Conservation (phyloP, 805 yeast species). For the Lipomyces anomalus region DNA sequence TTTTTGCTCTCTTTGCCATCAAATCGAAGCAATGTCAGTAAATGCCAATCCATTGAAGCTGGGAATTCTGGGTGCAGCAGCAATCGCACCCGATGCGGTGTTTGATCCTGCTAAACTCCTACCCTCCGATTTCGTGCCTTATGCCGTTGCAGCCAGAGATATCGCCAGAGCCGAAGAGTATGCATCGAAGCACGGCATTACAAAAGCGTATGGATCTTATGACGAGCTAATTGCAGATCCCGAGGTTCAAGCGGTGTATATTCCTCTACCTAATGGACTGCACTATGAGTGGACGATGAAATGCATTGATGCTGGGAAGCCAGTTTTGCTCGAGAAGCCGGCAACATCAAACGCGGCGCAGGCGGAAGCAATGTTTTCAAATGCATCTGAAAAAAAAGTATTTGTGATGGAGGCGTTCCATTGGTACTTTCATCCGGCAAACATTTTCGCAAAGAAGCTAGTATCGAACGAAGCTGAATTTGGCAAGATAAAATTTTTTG, state of each 20-base stretch:
- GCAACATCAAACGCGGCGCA: constrained; percentile 16
- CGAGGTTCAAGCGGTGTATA: constrained; percentile 15
- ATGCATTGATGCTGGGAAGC: constrained; percentile 13
- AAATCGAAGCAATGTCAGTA: no score
- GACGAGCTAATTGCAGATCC: constrained; percentile 15
- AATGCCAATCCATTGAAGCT: constrained; percentile 12
- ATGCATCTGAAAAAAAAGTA: constrained; percentile 9
- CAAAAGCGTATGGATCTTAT: constrained; percentile 11
- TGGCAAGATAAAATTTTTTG: constrained; percentile 9
- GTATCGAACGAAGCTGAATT: no score
- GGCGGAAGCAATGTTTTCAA: constrained; percentile 10
- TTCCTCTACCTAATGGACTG: constrained; percentile 21
- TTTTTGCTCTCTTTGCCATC: no score
- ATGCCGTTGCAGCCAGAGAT: constrained; percentile 18
- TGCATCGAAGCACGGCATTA: constrained; percentile 13
- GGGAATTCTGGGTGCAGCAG: constrained; percentile 21
- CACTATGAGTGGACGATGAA: constrained; percentile 23
- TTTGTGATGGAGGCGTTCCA: constrained; percentile 19
- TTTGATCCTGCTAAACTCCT: constrained; percentile 14
- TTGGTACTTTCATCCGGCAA: constrained; percentile 22
- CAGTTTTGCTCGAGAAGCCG: constrained; percentile 22
- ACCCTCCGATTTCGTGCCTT: constrained; percentile 9
- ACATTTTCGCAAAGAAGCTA: constrained; percentile 7
- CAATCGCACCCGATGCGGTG: constrained; percentile 17
- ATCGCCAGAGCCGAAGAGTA: constrained; percentile 8